phyloP scores from a whole-genome alignment of 495 filamentous ascomycete genomes.

The Penicillium lagena region DNA sequence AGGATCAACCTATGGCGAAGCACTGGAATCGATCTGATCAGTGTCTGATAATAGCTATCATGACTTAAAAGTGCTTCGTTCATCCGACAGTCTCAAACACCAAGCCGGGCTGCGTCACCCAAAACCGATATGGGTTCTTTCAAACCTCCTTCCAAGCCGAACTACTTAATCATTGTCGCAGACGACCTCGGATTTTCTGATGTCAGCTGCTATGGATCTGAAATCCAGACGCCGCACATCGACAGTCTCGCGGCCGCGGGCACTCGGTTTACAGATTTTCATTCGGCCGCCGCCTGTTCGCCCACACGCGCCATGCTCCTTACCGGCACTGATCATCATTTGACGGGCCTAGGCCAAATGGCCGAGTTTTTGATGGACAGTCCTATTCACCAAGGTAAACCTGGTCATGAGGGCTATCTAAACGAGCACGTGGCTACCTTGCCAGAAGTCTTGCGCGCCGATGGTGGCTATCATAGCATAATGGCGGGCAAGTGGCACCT shows the following conservation, averaged over 20 bases:
- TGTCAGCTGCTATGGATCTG: slow-evolving; percentile 16
- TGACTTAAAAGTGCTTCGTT: too few species aligned
- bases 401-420: slow-evolving; percentile 51
- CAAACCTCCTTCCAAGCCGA: slow-evolving; percentile 3
- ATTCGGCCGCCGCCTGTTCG: slow-evolving; percentile 26
- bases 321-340: slow-evolving; percentile 47
- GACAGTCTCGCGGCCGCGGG: slow-evolving; percentile 21
- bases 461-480: slow-evolving; percentile 44
- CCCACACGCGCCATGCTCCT: slow-evolving; percentile 36
- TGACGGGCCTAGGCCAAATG: slow-evolving; percentile 13
- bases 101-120: too few species aligned
- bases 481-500: slow-evolving; percentile 47
- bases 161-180: slow-evolving; percentile 26
- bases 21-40: too few species aligned
- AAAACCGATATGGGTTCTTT: too few species aligned
- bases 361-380: slow-evolving; percentile 17
- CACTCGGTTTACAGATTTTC: slow-evolving; percentile 20
- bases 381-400: slow-evolving; percentile 20
- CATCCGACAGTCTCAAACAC: too few species aligned
- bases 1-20: too few species aligned
- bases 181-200: slow-evolving; percentile 31
- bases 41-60: too few species aligned
- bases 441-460: slow-evolving; percentile 39
- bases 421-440: slow-evolving; percentile 45
- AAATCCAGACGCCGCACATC: slow-evolving; percentile 26